Evolutionary conservation across 768 basidiomycete species (phyloP), one percentile per base, ranked within the genome.

Genomic region (Mycena galericulata): DNA sequence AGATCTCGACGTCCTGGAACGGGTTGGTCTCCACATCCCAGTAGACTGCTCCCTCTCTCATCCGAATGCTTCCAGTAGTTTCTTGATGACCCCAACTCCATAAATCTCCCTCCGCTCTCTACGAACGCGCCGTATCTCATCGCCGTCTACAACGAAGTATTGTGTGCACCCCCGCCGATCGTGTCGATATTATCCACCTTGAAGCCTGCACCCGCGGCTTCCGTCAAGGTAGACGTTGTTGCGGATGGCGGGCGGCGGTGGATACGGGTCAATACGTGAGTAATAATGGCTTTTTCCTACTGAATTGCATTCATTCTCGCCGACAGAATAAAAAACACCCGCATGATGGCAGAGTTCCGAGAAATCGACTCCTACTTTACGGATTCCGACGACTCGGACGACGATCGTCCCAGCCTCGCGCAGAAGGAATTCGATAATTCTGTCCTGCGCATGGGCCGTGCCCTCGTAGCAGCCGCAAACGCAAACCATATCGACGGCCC

Each of bases 181-280:
- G 76, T 86, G 1, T 83, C 87, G 0, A 81, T 96, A 22, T 89
- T 89, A 26, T 47, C 50, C 71, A 10, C 69, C 70, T 68, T 76
- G 20, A 72, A 65, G 57, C 62, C 69, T 46, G 66, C 74, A 69
- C 75, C 75, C 54, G 69, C 77, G 26, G 76, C 79, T 0, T 82
- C 83, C 8, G 85, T 90, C 45, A 96, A 96, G 73, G 90, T 97
- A 1, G 95, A 97, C 73, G 84, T 96, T 17, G 89, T 96, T 17
- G 90, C 90, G 2, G 88, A 92, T 24, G 87, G 89, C 46, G 95
- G 95, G 1, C 81, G 85, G 26, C 80, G 82, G 4, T 97, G 96
- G 96, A 89, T 94, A 43, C 87, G 94, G 72, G 87, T 96, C 38
- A 96, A 96, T 79, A 96, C 95, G 95, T 95, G 75, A 75, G 91